A percentile compares a stretch with the other conserved stretches of the same genome.
These are phyloP conservation scores for Xanthoconium stramineum DNA, from an alignment of 768 basidiomycete species.

Conservation along the genomic window DNA sequence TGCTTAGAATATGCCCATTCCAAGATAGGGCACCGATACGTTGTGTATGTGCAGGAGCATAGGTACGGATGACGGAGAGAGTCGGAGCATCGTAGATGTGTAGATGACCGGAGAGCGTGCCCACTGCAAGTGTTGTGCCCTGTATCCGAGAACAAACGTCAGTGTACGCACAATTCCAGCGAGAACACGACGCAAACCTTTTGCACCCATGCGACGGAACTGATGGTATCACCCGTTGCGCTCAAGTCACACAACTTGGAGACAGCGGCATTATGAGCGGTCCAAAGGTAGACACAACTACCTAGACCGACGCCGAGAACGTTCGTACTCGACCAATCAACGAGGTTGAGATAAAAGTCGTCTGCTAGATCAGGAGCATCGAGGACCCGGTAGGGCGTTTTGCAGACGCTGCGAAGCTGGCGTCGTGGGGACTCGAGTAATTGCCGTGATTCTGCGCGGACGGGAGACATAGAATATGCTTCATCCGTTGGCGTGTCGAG, in stretches of 20 bases:
- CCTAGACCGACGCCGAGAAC: conserved; percentile 92
- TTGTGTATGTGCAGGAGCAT: conserved; percentile 78
- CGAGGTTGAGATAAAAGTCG: conserved; percentile 97
- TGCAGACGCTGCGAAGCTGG: conserved; percentile 72
- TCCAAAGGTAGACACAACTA: conserved; percentile 95
- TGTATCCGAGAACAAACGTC: conserved; percentile 13
- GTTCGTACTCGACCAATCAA: conserved; percentile 96
- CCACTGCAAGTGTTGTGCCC: conserved; percentile 89
- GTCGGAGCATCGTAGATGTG: conserved; percentile 92
- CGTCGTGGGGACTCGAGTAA: conserved; percentile 31
- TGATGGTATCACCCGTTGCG: conserved; percentile 65
- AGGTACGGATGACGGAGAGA: conserved; percentile 72
- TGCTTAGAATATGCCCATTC: conserved; percentile 84
- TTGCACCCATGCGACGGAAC: conserved; percentile 85
- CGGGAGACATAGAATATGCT: conserved; percentile 65
- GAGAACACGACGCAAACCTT: conserved; percentile 35
- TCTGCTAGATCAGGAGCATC: conserved; percentile 97
- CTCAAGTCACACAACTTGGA: conserved; percentile 74
- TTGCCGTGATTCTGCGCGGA: no score
- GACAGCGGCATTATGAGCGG: conserved; percentile 68
- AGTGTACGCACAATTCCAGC: background rate
- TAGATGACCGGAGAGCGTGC: conserved; percentile 83
- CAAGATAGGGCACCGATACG: conserved; percentile 94
- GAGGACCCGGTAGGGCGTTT: conserved; percentile 91
- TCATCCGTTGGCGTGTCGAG: conserved; percentile 86